phyloP scores from a whole-genome alignment of 2,329 filamentous ascomycete species.

The Xylogone sp. region DNA sequence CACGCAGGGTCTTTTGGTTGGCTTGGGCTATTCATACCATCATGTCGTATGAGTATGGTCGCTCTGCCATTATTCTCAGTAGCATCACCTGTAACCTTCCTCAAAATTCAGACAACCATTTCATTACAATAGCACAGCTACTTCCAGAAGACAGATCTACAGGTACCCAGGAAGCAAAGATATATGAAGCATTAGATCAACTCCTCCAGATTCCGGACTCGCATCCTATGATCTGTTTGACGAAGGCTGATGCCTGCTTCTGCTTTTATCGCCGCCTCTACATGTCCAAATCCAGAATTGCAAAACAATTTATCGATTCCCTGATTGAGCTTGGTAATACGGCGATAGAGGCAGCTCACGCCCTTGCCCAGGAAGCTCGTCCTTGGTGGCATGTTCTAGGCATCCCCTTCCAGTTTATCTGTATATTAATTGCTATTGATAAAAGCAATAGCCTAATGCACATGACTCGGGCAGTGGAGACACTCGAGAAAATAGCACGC shows the following conservation, averaged over 20 bases:
- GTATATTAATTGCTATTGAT: constrained; percentile 34
- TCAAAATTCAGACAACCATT: background rate
- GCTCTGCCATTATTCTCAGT: constrained; percentile 21
- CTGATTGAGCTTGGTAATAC: constrained; percentile 29
- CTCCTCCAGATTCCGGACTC: background rate
- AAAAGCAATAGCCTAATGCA: constrained; percentile 29
- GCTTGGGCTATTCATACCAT: constrained; percentile 23
- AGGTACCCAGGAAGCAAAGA: background rate
- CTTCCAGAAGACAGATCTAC: background rate
- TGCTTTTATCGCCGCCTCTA: constrained; percentile 35
- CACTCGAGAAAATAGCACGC: constrained; percentile 31
- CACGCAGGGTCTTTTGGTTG: constrained; percentile 19
- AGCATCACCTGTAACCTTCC: constrained; percentile 2
- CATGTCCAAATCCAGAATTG: constrained; percentile 31
- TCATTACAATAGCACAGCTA: background rate
- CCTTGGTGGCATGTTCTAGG: constrained; percentile 39
- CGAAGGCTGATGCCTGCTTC: constrained; percentile 21
- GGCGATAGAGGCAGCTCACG: constrained; percentile 28
- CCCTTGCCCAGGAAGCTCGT: constrained; percentile 25
- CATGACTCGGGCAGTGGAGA: constrained; percentile 30
- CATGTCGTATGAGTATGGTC: constrained; percentile 27
- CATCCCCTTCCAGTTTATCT: constrained; percentile 36
- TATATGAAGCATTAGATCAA: background rate
- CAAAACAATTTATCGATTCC: constrained; percentile 30
- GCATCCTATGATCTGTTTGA: constrained; percentile 27